Evolutionary conservation across 2,329 filamentous ascomycete species (phyloP), one percentile per base, ranked within the genome.

Genomic region (Talaromyces sp.): DNA sequence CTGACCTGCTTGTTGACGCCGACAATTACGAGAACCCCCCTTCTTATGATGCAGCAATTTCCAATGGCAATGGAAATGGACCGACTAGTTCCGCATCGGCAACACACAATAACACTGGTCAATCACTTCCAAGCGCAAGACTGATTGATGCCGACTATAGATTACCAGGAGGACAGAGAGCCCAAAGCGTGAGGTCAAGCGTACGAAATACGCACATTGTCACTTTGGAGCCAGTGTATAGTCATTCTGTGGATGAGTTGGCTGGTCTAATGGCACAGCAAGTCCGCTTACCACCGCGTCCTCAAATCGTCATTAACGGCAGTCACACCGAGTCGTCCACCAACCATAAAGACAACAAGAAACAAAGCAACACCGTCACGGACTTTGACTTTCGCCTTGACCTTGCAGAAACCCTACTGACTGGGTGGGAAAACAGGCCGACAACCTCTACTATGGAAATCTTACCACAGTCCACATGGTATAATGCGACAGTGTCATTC

Each of bases 221-320:
- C 40, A 62, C 65, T 66, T 66, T 84, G 54, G 72, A 79, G 60
- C 64, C 63, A 25, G 71, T 71, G 17, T 74, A 84, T 35, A 80
- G 81, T 62, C 65, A 67, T 7, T 77, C 82, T 43, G 70, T 73
- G 2, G 62, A 65, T 3, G 70, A 73, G 22, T 74, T 85, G 19
- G 72, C 80, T 58, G 59, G 66, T 11, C 76, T 81, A 61, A 70
- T 85, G 61, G 64, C 64, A 1, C 63, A 69, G 6, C 78, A 81
- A 46, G 75, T 80, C 25, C 65, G 64, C 28, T 67, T 74, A 9
- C 83, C 84, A 4, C 83, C 83, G 0, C 77, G 81, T n/a, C 78
- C 80, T 0, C 78, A 73, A 53, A 75, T 85, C 8, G 76, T 75
- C 50, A 69, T 87, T 41, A 72, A 75, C 33, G 84, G 84, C 54